Evolutionary conservation across 129 eudicot species (phyloP), one percentile per base, ranked within the genome.

Genomic region (Centaurea solstitialis): DNA sequence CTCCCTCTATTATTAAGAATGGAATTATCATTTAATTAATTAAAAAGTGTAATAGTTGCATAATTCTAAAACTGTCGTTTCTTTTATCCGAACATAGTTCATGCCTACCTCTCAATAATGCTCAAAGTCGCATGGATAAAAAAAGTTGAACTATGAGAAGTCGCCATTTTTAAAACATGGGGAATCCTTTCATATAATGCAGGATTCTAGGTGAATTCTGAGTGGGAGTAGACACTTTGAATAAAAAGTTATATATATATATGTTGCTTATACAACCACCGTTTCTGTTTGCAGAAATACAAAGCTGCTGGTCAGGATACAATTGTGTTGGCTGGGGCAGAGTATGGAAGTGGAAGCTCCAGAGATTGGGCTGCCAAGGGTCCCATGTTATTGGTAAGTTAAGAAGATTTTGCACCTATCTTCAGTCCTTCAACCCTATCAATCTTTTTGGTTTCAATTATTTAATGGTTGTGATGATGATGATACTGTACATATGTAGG

Each of bases 311-410:
- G 99, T 9, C 93, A 90, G 64, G 97, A 86, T 76, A 95, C 94
- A 65, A 88, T 95, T 75, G 86, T 95, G 21, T 81, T 92, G 68
- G 99, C 98, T 6, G 98, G 99, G 50, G 97, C 98, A 30, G 99
- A 95, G 66, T 95, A 95, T 82, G 98, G 99, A 85, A 95, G 98
- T 89, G 99, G 99, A 77, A 95, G 99, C 80, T 95, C 98, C 5
- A 85, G 97, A 4, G 99, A 92, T 75, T 92, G 97, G 98, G 98
- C 98, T 80, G 97, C 99, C 75, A 95, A 95, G 86, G 99, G 97
- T 28, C 97, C 97, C 20, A 92, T 95, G 99, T 82, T 92, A 70
- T 78, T 86, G 94, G 99, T 91, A 77, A 91, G 30, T 26, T 71
- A 26, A 26, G 30, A 26, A 26, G 30, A 26, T 26, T 26, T 26